Percentiles rank a stretch among this genome's conserved stretches.
Conservation (phyloP, 495 filamentous ascomycete species). For the Neurospora cerealis region DNA sequence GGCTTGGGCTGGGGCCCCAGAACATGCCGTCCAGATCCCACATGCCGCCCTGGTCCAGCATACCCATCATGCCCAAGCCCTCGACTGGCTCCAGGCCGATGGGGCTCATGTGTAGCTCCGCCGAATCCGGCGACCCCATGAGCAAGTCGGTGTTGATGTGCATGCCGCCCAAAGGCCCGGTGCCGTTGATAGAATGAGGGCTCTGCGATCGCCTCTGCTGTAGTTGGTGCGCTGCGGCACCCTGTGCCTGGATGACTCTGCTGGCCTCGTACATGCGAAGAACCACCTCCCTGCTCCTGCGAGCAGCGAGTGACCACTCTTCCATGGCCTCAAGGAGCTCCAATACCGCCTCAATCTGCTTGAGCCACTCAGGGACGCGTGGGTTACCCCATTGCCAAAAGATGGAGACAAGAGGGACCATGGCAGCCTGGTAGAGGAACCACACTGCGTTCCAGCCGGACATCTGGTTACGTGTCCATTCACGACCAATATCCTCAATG, state of each 20-base stretch:
- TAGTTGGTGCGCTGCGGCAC: constrained; percentile 17
- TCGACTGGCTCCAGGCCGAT: constrained; percentile 41
- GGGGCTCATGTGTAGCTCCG: constrained; percentile 36
- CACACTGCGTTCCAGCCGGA: constrained; percentile 75
- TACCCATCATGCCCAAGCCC: constrained; percentile 41
- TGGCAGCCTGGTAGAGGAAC: constrained; percentile 71
- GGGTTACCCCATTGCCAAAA: constrained; percentile 53
- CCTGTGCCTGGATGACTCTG: constrained; percentile 28
- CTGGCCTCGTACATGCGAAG: constrained; percentile 58
- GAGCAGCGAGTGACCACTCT: constrained; percentile 60
- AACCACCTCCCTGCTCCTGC: constrained; percentile 58
- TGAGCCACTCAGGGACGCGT: constrained; percentile 44
- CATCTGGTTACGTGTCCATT: constrained; percentile 63
- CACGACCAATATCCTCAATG: constrained; percentile 59
- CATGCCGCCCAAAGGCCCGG: constrained; percentile 5
- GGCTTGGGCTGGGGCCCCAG: constrained; percentile 32
- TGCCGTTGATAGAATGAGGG: constrained; percentile 6
- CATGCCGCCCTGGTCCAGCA: constrained; percentile 43
- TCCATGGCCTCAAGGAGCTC: constrained; percentile 59
- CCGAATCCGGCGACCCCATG: constrained; percentile 17
- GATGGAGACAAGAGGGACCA: constrained; percentile 66
- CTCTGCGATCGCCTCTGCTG: constrained; percentile 11
- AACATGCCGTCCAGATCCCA: constrained; percentile 49
- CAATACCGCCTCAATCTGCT: constrained; percentile 61
- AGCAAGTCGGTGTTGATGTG: constrained; percentile 30